Evolutionary conservation across 441 rosid species (phyloP), one percentile per base, ranked within the genome.

Genomic region (Manihot esculenta): DNA sequence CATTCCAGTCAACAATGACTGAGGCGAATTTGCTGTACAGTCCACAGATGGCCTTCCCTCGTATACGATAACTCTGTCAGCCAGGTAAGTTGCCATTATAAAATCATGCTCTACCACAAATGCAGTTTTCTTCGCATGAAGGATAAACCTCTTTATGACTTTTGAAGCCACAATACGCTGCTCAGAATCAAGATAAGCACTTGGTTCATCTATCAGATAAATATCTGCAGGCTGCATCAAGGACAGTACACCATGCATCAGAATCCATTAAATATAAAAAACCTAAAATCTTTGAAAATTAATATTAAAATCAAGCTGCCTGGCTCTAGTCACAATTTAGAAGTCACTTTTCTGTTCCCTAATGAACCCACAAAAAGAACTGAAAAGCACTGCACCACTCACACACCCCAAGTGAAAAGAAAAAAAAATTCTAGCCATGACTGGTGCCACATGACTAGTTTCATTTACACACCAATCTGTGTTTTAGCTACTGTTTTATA

Each of bases 131-230:
- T 92, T 95, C 0, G 97, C 97, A 70, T 92, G 98, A 65, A 92
- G 92, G 71, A 95, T 95, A 74, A 92, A 95, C 78, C 98, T 85
- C 89, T 95, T 91, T 23, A 92, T 92, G 82, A 95, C 98, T 86
- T 92, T 92, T 30, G 96, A 89, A 68, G 99, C 99, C 78, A 90
- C 89, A 42, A 92, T 92, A 78, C 97, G 96, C 82, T 91, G 99
- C 92, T 95, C 98, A 4, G 99, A 95, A 69, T 92, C 99, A 17
- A 94, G 93, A 85, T 94, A 89, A 15, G 99, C 98, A 84, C 96
- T 92, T 26, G 98, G 99, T 76, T 95, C 98, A 79, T 95, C 99
- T 24, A 94, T 94, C 72, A 94, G 84, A 78, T 94, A 94, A 70
- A 94, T 92, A 67, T 94, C 98, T 8, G 99, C 99, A 2, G 99